Evolutionary conservation across 345 rosid species (phyloP), one percentile per base, ranked within the genome.

Genomic region (Citrus cavaleriei): DNA sequence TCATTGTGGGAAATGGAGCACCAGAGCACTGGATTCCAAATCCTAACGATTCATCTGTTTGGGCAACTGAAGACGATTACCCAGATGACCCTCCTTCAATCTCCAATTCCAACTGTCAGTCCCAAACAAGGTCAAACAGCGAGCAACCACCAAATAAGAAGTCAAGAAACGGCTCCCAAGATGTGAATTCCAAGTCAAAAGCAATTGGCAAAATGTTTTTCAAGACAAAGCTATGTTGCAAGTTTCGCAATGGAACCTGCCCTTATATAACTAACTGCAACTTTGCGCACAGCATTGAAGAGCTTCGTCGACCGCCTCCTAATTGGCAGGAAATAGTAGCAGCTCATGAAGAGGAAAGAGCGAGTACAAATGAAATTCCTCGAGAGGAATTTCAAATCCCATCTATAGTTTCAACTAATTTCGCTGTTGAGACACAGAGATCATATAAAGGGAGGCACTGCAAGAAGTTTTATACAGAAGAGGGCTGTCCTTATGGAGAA

Each of bases 401-500:
- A 6, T 84, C 94, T 3, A 42, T 95, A 28, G 93, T 83, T 67
- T 83, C 90, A 61, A 70, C 84, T 2, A 81, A 79, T 28, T 86
- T 85, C 64, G 82, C 77, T 60, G 90, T 75, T 64, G 97, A 90
- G 77, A 81, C 90, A 0, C 95, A 81, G 62, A 85, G 98, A 79
- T 89, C 91, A 5, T 91, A 76, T 81, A 96, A 96, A 85, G 95
- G 99, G 70, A 89, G 97, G 68, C 97, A 94, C 82, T 96, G 99
- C 84, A 94, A 96, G 88, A 96, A 96, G 91, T 94, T 91, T 79
- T 96, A 91, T 64, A 93, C 94, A 2, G 97, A 94, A 81, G 98
- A 96, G 85, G 98, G 99, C 49, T 96, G 98, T 65, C 98, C 99
- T 3, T 93, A 96, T 81, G 98, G 99, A 28, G 99, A 96, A 40